Evolutionary conservation across 2,329 filamentous ascomycete genomes (phyloP), one percentile per base, ranked within the genome.

Genomic region (Fusarium albidum): DNA sequence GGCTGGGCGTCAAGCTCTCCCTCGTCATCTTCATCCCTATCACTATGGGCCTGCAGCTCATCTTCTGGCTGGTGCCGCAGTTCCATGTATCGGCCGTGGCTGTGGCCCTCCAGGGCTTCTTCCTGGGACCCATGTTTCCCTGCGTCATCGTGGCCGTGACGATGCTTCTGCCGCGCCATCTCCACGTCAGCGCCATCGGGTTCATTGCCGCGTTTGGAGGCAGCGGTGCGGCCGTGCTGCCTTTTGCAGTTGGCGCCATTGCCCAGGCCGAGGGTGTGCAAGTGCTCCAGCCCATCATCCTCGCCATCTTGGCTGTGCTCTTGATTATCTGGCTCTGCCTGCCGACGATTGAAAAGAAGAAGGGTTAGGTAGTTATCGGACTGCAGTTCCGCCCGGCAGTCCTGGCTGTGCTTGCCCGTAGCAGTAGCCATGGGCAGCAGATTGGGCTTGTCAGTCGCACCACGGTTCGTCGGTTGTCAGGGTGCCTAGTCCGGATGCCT

Each of bases 11-110:
- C 73, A 90, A 88, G 66, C 64, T 81, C 11, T 80, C 86, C 13
- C 79, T 88, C 28, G 65, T 77, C 17, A 49, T 69, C 37, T 95
- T 94, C 71, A 81, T 92, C 5, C 73, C 82, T 4, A 67, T 86
- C 11, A 80, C 84, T 3, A 85, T 91, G 67, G 84, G 68, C 0
- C 78, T 91, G 5, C 83, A 91, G 63, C 80, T 94, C 1, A 72
- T 94, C 41, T 90, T 94, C 75, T 95, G 90, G 90, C 85, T 93
- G 1, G 87, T 95, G 0, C 90, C 91, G 0, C 82, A 88, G 43
- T 91, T 93, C 69, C 83, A 89, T 64, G 87, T 90, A 3, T 90
- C 88, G 0, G 87, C 89, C 0, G 80, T 93, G 2, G 85, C 88
- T 5, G 86, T 92, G 13, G 78, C 85, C 0, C 68, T 94, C 0